Base-by-base conservation (phyloP, 441 rosid genomes). In the Populus trichocarpa region DNA sequence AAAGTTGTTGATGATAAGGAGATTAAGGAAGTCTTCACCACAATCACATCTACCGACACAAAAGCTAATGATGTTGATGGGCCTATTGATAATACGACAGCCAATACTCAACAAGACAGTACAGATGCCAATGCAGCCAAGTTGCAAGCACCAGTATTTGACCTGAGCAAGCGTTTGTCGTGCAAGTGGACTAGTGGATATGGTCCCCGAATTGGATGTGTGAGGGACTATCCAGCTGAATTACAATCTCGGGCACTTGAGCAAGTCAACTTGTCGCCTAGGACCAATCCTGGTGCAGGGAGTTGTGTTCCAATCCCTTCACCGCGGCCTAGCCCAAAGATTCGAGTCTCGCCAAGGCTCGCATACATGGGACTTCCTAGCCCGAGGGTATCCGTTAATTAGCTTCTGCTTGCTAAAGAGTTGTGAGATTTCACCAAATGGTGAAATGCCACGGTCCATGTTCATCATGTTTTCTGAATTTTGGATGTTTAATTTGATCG, bases 141-240 rank as follows among this genome's bases (percentile, higher is more conserved):
- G 26, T 63, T 22, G 72, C 85, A 78, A 81, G 85, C 78, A 75
- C 81, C 86, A 10, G 79, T 71, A 70, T 83, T 85, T 67, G 83
- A 85, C 69, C 11, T 86, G 69, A 75, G 87, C 25, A 90, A 78
- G 81, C 85, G 90, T 53, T 30, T 94, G 77, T 87, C 97, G 25
- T 88, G 95, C 92, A 95, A 91, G 81, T 95, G 97, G 98, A 71
- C 81, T 3, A 91, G 90, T 30, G 97, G 97, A 12, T 73, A 85
- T 57, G 97, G 98, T 26, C 93, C 97, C 10, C 85, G 98, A 71
- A 93, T 95, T 38, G 93, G 97, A 16, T 90, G 95, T 74, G 93
- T 95, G 25, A 88, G 93, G 83, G 97, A 95, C 79, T 93, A 93
- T 85, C 97, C 98, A 32, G 69, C 80, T 65, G 88, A 89, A 2